Evolutionary conservation across 768 basidiomycete genomes (phyloP), one percentile per base, ranked within the genome.

Genomic region (Austroboletus festivus): DNA sequence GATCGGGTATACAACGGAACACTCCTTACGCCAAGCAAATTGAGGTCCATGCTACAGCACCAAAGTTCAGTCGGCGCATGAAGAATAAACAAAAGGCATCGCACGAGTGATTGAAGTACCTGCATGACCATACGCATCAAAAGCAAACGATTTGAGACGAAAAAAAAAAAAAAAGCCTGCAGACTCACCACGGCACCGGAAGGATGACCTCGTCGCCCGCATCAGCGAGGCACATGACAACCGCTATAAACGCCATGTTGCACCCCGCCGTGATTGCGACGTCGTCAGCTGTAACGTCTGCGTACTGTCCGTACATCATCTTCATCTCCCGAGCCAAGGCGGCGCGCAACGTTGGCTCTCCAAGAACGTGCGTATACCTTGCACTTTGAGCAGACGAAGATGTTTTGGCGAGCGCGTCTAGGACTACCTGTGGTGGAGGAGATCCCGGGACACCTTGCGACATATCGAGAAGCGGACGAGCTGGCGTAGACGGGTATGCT

Each of bases 361-460:
- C 89, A 35, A 78, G 73, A 46, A 76, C 82, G 2, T 73, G 65
- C 8, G 79, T 72, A 52, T 91, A 91, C 4, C 79, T 76, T 38
- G 78, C 78, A 28, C 70, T 74, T 5, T 43, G 38, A 0, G 74
- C 72, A 35, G 74, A 73, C 8, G 73, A 65, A 0, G 78, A 65
- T 0, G 78, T 73, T 9, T 59, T 58, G 0, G 69, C 72, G 1
- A 91, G 61, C 1, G 79, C 75, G 0, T 73, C 58, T 28, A 82
- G 73, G 9, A 89, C 66, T 1, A 59, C 42, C 2, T 68, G 59
- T 3, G 83, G 79, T 0, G 90, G 89, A 0, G 83, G 79, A 0
- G 69, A 71, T 5, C 83, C 82, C 0, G 90, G 90, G 0, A 82
- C 81, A 34, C 90, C 85, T 65, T 90, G 87, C 1, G 84, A 83